Base-by-base conservation (phyloP, 768 basidiomycete species). In the Leccinum olivaceopallidum region DNA sequence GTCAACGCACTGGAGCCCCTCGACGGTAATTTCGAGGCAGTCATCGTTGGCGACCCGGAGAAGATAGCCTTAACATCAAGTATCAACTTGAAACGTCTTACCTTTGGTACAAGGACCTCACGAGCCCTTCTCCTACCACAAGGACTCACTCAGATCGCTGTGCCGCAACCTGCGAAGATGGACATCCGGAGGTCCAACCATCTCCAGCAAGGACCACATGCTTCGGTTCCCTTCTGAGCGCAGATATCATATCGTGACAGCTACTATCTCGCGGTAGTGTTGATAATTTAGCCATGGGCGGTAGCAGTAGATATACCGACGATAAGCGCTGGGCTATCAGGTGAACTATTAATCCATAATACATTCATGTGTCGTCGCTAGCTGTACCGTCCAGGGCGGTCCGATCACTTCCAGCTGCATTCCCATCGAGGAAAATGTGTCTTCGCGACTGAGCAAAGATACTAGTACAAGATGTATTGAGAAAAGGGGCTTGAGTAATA, bases 21-120 rank as follows among this genome's bases (percentile, higher is more conserved):
- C 14, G 81, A 76, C 55, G 78, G 77, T 44, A 78, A 78, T 61
- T 81, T 81, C 60, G 64, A 69, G 36, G 71, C 74, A 24, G 67
- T 73, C 2, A 13, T 66, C 32, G 63, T 51, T 4, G 64, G 74
- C 4, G 78, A 82, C 57, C 65, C 74, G 2, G 83, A 85, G 71
- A 90, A 90, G 71, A 78, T 86, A 51, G 77, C 78, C n/a, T 89
- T 88, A 75, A 86, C 87, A 0, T 78, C 82, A 4, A 77, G 75
- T 54, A 80, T 82, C 55, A 72, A 26, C 26, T 26, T 26, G 26
- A 26, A 76, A 59, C 85, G 85, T 6, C 85, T 68, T 34, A 60
- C 73, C 12, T 75, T 76, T 64, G 73, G 76, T 13, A 60, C 70
- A 24, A 76, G 73, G 52, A 39, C 42, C 10, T 44, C 37, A 28